Base-by-base conservation (phyloP, 306 rosid genomes). In the Cicer arietinum region DNA sequence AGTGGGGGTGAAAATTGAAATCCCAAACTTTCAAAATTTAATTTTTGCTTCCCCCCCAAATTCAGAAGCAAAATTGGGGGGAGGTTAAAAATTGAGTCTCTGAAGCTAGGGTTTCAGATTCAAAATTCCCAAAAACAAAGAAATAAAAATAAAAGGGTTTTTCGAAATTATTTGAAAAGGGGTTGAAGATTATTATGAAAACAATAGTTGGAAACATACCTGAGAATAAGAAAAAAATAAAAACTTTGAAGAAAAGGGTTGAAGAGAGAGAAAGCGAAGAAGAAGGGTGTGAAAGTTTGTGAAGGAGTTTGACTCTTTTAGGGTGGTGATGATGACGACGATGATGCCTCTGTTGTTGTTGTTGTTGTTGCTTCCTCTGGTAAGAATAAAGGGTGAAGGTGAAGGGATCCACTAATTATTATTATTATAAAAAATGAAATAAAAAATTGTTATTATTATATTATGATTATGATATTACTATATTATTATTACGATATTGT, bases 251-350 rank as follows among this genome's bases (percentile, higher is more conserved):
- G 2, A 6, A 46, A 51, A 68, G 78, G 70, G 71, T 47, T 61
- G 54, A 65, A 48, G 81, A 73, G 16, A 70, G 72, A 78, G 72
- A 60, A 30, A 71, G 37, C 6, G 47, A 46, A 74, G 69, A 73
- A 67, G 68, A 62, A 78, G 65, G 84, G 85, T 86, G 45, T 85
- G 67, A 81, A 72, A 77, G 67, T 60, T 42, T 61, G 72, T 69
- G 65, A 64, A 80, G 68, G 79, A 52, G 44, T 91, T 93, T 91
- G 93, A 91, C 93, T 88, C 85, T 77, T 65, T 65, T 48, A 39
- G 41, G 78, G 78, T 41, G 87, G 75, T 76, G 94, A 79, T 71
- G 97, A 88, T 30, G 92, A 87, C 51, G 89, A 90, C 78, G 90
- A 78, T 46, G 83, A 77, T 53, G 84, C 61, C 80, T 77, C 89